Percentiles rank a stretch among this genome's conserved stretches.
Conservation (phyloP, 2,329 filamentous ascomycete genomes). For the Aspergillus intermedius region DNA sequence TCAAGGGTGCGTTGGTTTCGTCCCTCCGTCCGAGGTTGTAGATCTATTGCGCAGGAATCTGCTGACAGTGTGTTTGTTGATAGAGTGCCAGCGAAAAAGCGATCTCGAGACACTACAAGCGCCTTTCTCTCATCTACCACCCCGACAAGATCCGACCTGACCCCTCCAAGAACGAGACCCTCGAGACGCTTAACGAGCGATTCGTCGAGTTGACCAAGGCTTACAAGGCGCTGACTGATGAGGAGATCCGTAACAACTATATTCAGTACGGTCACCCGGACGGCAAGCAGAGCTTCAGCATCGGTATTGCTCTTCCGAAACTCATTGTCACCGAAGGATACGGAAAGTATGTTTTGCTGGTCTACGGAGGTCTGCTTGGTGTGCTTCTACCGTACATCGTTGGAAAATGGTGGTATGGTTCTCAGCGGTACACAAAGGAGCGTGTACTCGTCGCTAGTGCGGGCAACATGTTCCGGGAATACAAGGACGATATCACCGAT, state of each 20-base stretch:
- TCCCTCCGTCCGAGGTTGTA: too few relatives aligned
- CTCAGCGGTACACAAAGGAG: constrained; percentile 86
- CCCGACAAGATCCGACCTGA: constrained; percentile 89
- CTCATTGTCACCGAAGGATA: constrained; percentile 90
- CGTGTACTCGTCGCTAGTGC: constrained; percentile 88
- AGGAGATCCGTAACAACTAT: constrained; percentile 95
- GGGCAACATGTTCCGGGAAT: constrained; percentile 90
- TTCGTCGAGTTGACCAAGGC: constrained; percentile 97
- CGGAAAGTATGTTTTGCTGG: constrained; percentile 86
- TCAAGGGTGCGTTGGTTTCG: constrained; percentile 56
- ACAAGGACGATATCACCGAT: constrained; percentile 74
- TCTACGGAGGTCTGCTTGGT: constrained; percentile 83
- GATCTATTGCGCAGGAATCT: neutral
- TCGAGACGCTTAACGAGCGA: constrained; percentile 73
- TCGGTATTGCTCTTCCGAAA: constrained; percentile 90
- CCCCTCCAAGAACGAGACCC: constrained; percentile 77
- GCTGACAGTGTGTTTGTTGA: constrained; percentile 1
- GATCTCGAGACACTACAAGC: constrained; percentile 88
- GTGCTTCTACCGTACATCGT: constrained; percentile 88
- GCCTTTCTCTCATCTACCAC: constrained; percentile 77
- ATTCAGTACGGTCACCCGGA: constrained; percentile 94
- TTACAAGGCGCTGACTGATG: constrained; percentile 95
- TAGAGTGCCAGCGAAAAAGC: constrained; percentile 77
- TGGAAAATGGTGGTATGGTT: constrained; percentile 98
- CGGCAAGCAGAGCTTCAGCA: constrained; percentile 96